Evolutionary conservation across 2,329 filamentous ascomycete genomes (phyloP), one percentile per base, ranked within the genome.

Genomic region (Aspergillus melleus): DNA sequence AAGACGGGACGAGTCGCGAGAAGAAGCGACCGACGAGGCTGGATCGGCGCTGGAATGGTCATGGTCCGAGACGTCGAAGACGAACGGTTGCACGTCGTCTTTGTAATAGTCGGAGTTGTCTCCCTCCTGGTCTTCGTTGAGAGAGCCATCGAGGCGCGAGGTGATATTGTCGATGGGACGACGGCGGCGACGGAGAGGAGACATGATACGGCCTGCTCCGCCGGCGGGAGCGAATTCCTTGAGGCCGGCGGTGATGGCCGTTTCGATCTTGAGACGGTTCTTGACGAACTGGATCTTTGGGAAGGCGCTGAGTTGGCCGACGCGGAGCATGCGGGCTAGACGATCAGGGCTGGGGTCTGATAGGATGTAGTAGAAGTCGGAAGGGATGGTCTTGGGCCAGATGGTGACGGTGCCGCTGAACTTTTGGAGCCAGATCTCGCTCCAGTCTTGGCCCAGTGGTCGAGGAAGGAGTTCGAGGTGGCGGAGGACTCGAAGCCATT

Each of bases 361-460:
- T 1, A 99, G 83, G 62, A 99, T 96, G 68, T 91, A 86, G 72
- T 84, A 87, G 73, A 97, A 96, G 77, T 99, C 95, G 1, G 87
- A 89, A 1, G 86, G 79, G 3, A 88, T 80, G 12, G 88, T 89
- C 74, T 92, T 92, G 8, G 95, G 95, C 93, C 94, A 98, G 70
- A 99, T 93, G 12, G 95, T 99, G 64, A 98, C 90, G 10, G 92
- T 98, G 29, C 95, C 95, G 64, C 89, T 90, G 75, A 99, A 99
- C 60, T 92, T 87, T 74, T 99, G 95, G 52, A 99, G 84, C 91
- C 94, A 99, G 22, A 99, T 87, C 76, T 96, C 90, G 60, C 89
- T 93, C 95, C 95, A 99, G 74, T 99, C 95, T 75, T 98, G 94
- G 2, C 93, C 94, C 22, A 98, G 77, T 0, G 92, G 92, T 0